Evolutionary conservation across 1,284 basidiomycete species (phyloP).

Genomic region (Trichosporon sp.): DNA sequence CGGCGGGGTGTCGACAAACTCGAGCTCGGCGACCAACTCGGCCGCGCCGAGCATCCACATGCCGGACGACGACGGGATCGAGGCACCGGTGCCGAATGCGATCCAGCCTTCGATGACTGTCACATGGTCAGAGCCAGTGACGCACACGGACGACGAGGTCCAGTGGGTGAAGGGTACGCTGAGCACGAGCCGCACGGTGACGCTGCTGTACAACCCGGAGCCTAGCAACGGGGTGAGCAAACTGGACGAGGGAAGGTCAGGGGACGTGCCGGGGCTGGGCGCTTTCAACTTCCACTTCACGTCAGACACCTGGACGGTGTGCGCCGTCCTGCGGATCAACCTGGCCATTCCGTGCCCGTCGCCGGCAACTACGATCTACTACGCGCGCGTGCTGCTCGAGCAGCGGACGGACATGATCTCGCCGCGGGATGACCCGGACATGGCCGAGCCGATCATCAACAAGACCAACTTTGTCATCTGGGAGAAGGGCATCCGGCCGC

Average conservation of each 20-base stretch:
- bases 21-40: neutral
- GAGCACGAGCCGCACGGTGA: conserved; percentile 19
- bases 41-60: neutral
- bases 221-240: conserved; percentile 22
- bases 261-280: conserved; percentile 11
- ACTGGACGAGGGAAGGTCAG: conserved; percentile 20
- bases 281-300: conserved; percentile 12
- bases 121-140: conserved; percentile 17
- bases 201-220: conserved; percentile 31
- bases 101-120: conserved; percentile 18
- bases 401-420: conserved; percentile 33
- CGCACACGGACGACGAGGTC: conserved; percentile 13
- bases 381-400: conserved; percentile 26
- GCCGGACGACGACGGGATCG: neutral
- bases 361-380: conserved; percentile 31
- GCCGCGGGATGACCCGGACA: conserved; percentile 28
- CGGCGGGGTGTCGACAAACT: neutral
- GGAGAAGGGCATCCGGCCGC: conserved; percentile 20
- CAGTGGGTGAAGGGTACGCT: conserved; percentile 28
- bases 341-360: conserved; percentile 22
- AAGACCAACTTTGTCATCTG: conserved; percentile 21
- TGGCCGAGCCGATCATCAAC: conserved; percentile 10
- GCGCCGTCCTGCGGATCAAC: conserved; percentile 26
- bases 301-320: conserved; percentile 32
- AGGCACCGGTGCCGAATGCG: conserved; percentile 4